Base-by-base conservation (phyloP, 2,329 filamentous ascomycete species). In the Metarhizium anisopliae region DNA sequence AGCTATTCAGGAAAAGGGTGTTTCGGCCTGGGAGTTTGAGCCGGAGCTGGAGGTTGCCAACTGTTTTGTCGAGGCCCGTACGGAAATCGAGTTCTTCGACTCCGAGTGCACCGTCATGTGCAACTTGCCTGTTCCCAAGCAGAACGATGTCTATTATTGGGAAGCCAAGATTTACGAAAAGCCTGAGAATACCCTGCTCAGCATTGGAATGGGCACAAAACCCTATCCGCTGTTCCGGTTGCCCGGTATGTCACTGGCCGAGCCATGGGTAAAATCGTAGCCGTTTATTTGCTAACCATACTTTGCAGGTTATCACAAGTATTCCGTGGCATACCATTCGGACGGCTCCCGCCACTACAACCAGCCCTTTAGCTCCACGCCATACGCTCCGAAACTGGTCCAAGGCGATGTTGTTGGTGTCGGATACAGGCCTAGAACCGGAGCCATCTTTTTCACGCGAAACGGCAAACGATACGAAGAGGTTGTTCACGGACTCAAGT, bases 101-200 rank as follows among this genome's bases (percentile, higher is more conserved):
- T 94, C 91, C 2, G 94, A 95, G 70, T 97, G 93, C 75, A 95
- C 92, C 64, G 94, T 97, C 59, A 90, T 96, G 77, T 95, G 89
- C 77, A 99, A 99, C 66, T 74, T 99, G 45, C 94, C 94, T 0
- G 90, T 99, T 7, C 94, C 94, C 14, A 99, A 99, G 68, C 94
- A 99, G 68, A 99, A 99, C 67, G 94, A 99, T 67, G 93, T 97
- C 11, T 99, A 99, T 72, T 99, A 99, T 72, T 99, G 94, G 94
- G 94, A 99, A 72, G 89, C 92, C 55, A 99, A 99, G 77, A 87
- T 99, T 54, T 99, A 95, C 73, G 94, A 99, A 59, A 97, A 97
- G 74, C 91, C 94, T 4, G 94, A 97, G 60, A 84, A 77, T 57
- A 95, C 90, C 0, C 75, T 90, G 61, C 81, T 99, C 59, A 92